A percentile compares a stretch with the other conserved stretches of the same genome.
phyloP scores from a whole-genome alignment of 164 flowering plant species.

The Nymphaea colorata region DNA sequence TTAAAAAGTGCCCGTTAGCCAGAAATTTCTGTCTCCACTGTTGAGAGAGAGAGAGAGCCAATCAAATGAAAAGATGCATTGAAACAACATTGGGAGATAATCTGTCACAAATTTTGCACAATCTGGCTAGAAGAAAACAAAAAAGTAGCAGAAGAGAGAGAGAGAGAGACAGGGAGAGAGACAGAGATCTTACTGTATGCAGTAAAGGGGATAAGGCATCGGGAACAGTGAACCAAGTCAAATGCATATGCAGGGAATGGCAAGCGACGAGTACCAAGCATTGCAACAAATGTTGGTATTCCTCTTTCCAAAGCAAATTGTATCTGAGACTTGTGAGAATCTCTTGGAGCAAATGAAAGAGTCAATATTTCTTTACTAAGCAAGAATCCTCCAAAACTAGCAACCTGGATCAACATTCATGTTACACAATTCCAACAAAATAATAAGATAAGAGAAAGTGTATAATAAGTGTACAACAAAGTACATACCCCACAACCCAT shows the following conservation, averaged over 20 bases:
- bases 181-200: slow-evolving; percentile 72
- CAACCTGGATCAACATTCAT: slow-evolving; percentile 39
- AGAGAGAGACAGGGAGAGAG: background rate
- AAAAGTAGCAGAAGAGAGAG: background rate
- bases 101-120: too few relatives aligned
- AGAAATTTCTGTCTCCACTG: too few relatives aligned
- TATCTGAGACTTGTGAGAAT: slow-evolving; percentile 93
- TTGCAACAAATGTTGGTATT: slow-evolving; percentile 88
- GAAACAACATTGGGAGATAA: too few relatives aligned
- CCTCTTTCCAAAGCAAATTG: slow-evolving; percentile 97
- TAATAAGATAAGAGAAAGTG: too few relatives aligned
- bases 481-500: slow-evolving; percentile 97
- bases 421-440: too few relatives aligned
- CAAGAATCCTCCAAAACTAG: slow-evolving; percentile 89
- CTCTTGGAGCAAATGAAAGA: slow-evolving; percentile 96
- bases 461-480: too few relatives aligned
- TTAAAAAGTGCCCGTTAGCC: too few relatives aligned
- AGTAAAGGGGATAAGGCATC: slow-evolving; percentile 90
- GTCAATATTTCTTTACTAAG: slow-evolving; percentile 57
- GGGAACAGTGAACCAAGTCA: slow-evolving; percentile 92
- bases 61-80: too few relatives aligned
- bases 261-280: slow-evolving; percentile 96
- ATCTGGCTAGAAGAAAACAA: background rate
- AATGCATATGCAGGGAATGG: slow-evolving; percentile 90
- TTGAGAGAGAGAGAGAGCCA: too few relatives aligned